Conservation (phyloP, 108 stramenopile species). For the Nitzschia sp. region DNA sequence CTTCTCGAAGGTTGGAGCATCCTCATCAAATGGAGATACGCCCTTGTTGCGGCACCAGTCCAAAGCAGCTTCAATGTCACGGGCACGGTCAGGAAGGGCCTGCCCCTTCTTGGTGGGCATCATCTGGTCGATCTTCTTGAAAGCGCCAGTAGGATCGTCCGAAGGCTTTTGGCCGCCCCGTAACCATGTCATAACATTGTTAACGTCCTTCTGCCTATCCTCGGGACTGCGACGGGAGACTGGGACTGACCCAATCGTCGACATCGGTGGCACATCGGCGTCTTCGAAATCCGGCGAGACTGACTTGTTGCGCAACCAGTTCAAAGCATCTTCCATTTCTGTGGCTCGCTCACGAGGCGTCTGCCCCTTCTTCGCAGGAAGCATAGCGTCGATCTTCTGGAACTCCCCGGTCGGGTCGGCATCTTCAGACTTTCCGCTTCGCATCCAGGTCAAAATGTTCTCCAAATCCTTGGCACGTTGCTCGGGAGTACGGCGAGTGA, state of each 20-base stretch:
- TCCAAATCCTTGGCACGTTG: constrained; percentile 21
- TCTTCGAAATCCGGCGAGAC: neutral
- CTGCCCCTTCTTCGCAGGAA: constrained; percentile 13
- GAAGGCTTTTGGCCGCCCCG: neutral
- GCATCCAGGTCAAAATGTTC: constrained; percentile 28
- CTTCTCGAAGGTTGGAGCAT: constrained; percentile 6
- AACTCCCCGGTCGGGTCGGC: constrained; percentile 37
- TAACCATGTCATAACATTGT: constrained; percentile 24
- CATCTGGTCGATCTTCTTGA: constrained; percentile 28
- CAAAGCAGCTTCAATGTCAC: constrained; percentile 38
- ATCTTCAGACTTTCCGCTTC: constrained; percentile 11
- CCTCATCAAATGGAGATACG: neutral
- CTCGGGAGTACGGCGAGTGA: constrained; percentile 18
- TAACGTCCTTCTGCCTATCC: constrained; percentile 25
- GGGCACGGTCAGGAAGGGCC: constrained; percentile 14
- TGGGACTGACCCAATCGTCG: constrained; percentile 20
- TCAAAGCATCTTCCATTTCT: constrained; percentile 33
- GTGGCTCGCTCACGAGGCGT: neutral
- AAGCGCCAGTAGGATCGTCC: constrained; percentile 17
- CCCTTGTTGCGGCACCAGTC: constrained; percentile 24
- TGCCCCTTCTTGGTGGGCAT: constrained; percentile 14
- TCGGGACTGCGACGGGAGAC: constrained; percentile 24
- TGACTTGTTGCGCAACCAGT: constrained; percentile 27
- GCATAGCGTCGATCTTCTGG: constrained; percentile 20
- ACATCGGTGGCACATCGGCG: constrained; percentile 22